Percentiles rank a stretch among this genome's conserved stretches.
Conservation (phyloP, 2,329 filamentous ascomycete genomes). For the Alternaria rosae region DNA sequence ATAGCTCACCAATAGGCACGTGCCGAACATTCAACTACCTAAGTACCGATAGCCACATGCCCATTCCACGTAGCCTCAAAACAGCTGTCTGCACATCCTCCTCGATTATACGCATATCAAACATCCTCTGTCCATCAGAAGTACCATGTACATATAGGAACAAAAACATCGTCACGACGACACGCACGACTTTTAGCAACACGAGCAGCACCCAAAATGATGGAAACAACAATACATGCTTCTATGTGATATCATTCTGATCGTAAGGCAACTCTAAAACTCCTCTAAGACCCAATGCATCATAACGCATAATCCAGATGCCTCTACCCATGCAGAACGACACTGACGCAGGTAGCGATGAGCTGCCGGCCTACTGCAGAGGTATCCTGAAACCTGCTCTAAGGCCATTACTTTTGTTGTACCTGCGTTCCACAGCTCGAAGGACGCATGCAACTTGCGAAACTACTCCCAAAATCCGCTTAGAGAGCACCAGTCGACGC, state of each 20-base stretch:
- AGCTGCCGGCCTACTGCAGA: conserved; percentile 45
- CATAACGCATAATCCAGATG: conserved; percentile 46
- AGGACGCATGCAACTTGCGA: conserved; percentile 37
- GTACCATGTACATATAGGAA: background rate
- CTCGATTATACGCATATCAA: background rate
- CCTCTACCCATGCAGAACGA: conserved; percentile 38
- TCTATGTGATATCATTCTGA: conserved; percentile 45
- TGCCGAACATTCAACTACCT: conserved; percentile 11
- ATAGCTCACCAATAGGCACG: conserved; percentile 24
- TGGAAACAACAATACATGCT: conserved; percentile 1
- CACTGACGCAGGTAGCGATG: conserved; percentile 45
- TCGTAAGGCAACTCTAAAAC: conserved; percentile 48
- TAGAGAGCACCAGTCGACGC: conserved; percentile 84
- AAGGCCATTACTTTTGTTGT: conserved; percentile 41
- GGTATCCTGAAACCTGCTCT: conserved; percentile 40
- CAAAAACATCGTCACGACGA: background rate
- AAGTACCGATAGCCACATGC: background rate
- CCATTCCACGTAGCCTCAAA: background rate
- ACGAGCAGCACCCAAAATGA: background rate
- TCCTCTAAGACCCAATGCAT: conserved; percentile 51
- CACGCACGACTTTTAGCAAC: background rate
- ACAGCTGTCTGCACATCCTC: background rate
- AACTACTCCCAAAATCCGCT: conserved; percentile 21
- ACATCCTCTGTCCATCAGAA: background rate
- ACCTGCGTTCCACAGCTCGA: conserved; percentile 33